A percentile compares a stretch with the other conserved stretches of the same genome.
These are phyloP conservation scores for Fusarium concolor DNA, from an alignment of 2,329 filamentous ascomycete species.

Conservation along the genomic window DNA sequence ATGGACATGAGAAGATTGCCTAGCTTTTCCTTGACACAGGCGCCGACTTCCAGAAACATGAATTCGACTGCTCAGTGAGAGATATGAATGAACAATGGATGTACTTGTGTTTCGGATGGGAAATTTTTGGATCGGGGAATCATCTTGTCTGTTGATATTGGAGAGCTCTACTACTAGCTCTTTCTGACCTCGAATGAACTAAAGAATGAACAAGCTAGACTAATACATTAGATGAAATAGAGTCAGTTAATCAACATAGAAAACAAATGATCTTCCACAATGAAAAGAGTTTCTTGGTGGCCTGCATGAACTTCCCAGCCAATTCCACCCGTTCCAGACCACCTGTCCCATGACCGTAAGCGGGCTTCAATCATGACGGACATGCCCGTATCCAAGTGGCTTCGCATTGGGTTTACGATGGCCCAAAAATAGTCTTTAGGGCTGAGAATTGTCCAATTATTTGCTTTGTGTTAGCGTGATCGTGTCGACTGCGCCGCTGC, in stretches of 20 bases:
- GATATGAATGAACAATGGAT: neutral
- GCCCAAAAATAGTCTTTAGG: conserved; percentile 10
- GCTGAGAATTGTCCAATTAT: neutral
- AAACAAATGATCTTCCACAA: neutral
- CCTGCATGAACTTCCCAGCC: neutral
- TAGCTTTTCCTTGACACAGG: no score
- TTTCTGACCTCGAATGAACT: neutral
- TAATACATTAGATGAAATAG: conserved; percentile 9
- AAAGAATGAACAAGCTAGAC: conserved; percentile 14
- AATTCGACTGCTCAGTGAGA: no score
- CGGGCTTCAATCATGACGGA: neutral
- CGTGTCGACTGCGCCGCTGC: neutral
- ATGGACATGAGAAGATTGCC: no score
- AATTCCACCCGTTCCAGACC: neutral
- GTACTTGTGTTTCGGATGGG: neutral
- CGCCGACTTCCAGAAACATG: no score
- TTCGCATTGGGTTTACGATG: conserved; percentile 1
- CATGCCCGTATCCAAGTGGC: conserved; percentile 8
- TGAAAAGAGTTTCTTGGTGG: neutral
- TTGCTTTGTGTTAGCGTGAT: neutral
- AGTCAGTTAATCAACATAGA: neutral
- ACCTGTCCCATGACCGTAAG: neutral
- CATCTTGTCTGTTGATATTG: conserved; percentile 9
- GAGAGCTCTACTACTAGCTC: neutral
- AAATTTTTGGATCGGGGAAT: conserved; percentile 7